Evolutionary conservation across 805 yeast genomes (phyloP).

Genomic region (Candida qinlingensis): DNA sequence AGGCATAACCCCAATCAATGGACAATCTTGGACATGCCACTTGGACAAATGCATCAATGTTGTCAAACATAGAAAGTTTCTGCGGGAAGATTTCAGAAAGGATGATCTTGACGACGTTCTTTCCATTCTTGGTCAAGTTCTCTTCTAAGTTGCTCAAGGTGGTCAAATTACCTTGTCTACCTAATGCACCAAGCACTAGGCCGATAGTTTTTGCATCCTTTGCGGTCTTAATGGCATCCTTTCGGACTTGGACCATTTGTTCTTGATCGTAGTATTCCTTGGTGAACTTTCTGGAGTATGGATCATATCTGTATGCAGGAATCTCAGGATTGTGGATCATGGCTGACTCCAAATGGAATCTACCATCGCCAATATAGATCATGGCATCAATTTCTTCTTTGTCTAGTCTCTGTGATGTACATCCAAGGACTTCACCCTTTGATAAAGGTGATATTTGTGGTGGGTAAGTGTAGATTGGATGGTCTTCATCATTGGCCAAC

Average conservation of each 20-base stretch:
- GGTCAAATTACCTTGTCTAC: conserved; percentile 86
- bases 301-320: conserved; percentile 93
- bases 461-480: conserved; percentile 57
- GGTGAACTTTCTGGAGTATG: conserved; percentile 88
- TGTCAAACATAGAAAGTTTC: conserved; percentile 86
- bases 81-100: conserved; percentile 91
- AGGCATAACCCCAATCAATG: conserved; percentile 99
- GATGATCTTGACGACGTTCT: conserved; percentile 72
- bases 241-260: conserved; percentile 70
- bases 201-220: conserved; percentile 62
- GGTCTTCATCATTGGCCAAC: conserved; percentile 42
- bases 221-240: conserved; percentile 69
- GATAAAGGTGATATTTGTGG: conserved; percentile 93
- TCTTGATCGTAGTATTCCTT: conserved; percentile 82
- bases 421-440: conserved; percentile 93
- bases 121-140: conserved; percentile 48
- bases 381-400: conserved; percentile 64
- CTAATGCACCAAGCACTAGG: conserved; percentile 84
- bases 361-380: conserved; percentile 92
- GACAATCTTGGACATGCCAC: conserved; percentile 96
- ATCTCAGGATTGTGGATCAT: conserved; percentile 95
- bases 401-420: conserved; percentile 83
- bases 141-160: conserved; percentile 67
- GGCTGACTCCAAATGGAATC: conserved; percentile 91
- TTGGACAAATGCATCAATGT: conserved; percentile 91